These are phyloP conservation scores for Mesembryanthemum crystallinum DNA, from an alignment of 148 eudicot species.

Conservation along the genomic window DNA sequence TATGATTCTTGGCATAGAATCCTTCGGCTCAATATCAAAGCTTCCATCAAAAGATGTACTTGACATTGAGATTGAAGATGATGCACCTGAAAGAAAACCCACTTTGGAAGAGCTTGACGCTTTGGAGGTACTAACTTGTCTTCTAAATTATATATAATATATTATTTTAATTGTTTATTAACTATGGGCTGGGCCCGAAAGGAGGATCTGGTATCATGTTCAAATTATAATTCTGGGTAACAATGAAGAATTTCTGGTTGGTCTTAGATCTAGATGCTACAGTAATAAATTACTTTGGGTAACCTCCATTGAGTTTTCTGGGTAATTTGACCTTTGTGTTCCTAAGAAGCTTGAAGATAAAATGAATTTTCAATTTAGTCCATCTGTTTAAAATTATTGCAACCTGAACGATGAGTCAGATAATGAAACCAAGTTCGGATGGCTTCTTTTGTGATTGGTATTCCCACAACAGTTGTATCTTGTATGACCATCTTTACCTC, in stretches of 20 bases:
- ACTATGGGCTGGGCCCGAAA: neutral
- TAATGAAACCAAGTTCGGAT: no score
- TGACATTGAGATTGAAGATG: conserved; percentile 79
- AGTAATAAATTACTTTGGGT: no score
- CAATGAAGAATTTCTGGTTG: neutral
- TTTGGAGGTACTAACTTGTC: conserved; percentile 62
- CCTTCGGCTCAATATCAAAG: conserved; percentile 41
- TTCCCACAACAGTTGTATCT: neutral
- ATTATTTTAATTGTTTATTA: neutral
- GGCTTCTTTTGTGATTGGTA: neutral
- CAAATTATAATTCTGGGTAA: no score
- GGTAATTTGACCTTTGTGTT: neutral
- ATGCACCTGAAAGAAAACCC: conserved; percentile 77
- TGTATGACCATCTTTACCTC: neutral
- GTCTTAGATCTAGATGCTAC: neutral
- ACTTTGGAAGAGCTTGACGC: conserved; percentile 97
- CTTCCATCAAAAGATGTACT: conserved; percentile 36
- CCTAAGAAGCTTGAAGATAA: neutral
- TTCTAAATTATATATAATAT: neutral
- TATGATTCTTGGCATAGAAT: conserved; percentile 76
- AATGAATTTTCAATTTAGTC: neutral
- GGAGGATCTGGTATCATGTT: no score
- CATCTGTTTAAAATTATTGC: no score
- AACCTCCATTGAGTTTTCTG: no score
- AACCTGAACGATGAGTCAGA: no score